Percentiles rank a stretch among this genome's conserved stretches.
These are phyloP conservation scores for Fraxinus albicans DNA, from an alignment of 305 asterid species.

Conservation along the genomic window DNA sequence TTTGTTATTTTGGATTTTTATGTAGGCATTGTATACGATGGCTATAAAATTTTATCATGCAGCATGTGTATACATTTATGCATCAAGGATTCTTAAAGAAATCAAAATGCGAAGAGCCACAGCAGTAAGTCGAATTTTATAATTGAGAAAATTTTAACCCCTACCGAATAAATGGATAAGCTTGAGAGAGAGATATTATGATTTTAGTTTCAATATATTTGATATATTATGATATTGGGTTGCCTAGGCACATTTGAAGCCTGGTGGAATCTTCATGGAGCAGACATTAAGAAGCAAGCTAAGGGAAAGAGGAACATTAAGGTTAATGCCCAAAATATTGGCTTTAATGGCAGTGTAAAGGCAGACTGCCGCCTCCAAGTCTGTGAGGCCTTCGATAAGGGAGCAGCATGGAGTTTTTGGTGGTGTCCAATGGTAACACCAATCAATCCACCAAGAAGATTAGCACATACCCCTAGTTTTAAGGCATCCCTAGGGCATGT, in stretches of 20 bases:
- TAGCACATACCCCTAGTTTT: conserved; percentile 44
- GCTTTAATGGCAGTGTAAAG: conserved; percentile 48
- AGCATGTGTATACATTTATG: too few relatives aligned
- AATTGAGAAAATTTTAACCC: too few relatives aligned
- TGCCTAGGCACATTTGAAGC: conserved; percentile 32
- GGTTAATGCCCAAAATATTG: conserved; percentile 43
- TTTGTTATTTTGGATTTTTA: too few relatives aligned
- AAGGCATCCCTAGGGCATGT: conserved; percentile 43
- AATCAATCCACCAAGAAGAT: conserved; percentile 29
- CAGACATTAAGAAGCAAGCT: conserved; percentile 38
- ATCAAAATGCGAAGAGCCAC: too few relatives aligned
- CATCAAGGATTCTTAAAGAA: too few relatives aligned
- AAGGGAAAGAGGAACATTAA: conserved; percentile 37
- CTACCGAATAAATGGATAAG: too few relatives aligned
- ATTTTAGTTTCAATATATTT: too few relatives aligned
- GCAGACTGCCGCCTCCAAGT: conserved; percentile 45
- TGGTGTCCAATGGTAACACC: conserved; percentile 27
- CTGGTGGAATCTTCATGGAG: conserved; percentile 32
- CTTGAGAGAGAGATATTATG: too few relatives aligned
- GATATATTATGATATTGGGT: not conserved
- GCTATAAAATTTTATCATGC: too few relatives aligned
- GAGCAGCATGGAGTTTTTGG: conserved; percentile 41
- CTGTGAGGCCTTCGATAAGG: conserved; percentile 34
- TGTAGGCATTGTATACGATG: too few relatives aligned
- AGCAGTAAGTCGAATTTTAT: too few relatives aligned